phyloP scores from a whole-genome alignment of 306 rosid species.

The Vigna hirtella region DNA sequence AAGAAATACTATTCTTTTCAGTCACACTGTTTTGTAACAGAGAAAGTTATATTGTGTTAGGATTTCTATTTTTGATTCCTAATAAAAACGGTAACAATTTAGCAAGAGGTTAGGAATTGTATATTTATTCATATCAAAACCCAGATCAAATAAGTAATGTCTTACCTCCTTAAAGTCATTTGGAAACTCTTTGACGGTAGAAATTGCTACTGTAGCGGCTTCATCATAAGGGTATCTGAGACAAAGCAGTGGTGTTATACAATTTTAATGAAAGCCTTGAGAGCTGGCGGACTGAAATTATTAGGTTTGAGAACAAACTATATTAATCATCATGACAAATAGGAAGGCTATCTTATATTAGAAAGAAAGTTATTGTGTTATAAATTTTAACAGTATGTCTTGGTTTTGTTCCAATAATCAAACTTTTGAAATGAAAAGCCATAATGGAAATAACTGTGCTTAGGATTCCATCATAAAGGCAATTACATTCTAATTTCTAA shows the following conservation, averaged over 20 bases:
- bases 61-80: too few species aligned
- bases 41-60: too few species aligned
- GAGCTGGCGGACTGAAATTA: background rate
- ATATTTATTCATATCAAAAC: background rate
- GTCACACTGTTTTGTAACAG: too few species aligned
- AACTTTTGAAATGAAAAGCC: constrained; percentile 1
- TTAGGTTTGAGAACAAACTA: constrained; percentile 22
- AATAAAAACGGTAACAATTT: too few species aligned
- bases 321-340: constrained; percentile 11
- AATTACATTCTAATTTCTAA: background rate
- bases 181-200: constrained; percentile 66
- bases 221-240: constrained; percentile 79
- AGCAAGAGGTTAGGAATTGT: too few species aligned
- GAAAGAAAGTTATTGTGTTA: background rate
- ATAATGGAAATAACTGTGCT: background rate
- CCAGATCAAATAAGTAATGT: constrained; percentile 3
- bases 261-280: constrained; percentile 33
- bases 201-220: constrained; percentile 77
- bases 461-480: background rate
- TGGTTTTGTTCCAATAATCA: background rate
- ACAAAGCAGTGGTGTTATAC: constrained; percentile 28
- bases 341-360: background rate
- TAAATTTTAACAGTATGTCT: background rate
- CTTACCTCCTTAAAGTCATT: constrained; percentile 80
- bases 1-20: too few species aligned